Evolutionary conservation across 176 grass and related monocot genomes (phyloP).

Genomic region (Tuctoria greenei): DNA sequence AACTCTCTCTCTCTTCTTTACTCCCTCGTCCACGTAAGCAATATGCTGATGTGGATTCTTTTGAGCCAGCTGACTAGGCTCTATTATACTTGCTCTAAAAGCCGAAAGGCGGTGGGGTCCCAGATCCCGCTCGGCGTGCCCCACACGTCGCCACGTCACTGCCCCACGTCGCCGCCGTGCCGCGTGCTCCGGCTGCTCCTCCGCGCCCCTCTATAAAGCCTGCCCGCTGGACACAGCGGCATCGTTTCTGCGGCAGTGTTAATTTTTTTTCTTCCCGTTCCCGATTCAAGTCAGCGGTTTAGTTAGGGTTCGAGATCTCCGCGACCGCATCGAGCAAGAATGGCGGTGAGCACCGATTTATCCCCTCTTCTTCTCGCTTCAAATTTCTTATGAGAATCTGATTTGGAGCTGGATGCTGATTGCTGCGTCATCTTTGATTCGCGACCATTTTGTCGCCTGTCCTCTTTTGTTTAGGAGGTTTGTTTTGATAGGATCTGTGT

Average conservation of each 20-base stretch:
- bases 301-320: constrained; percentile 51
- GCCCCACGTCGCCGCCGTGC: constrained; percentile 3
- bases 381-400: not conserved
- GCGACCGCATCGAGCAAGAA: constrained; percentile 3
- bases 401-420: not conserved
- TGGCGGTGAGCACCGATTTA: constrained; percentile 38
- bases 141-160: constrained; percentile 36
- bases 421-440: constrained; percentile 15
- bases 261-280: constrained; percentile 32
- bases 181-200: constrained; percentile 28
- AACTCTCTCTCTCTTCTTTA: too few relatives aligned
- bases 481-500: not conserved
- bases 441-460: not conserved
- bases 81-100: too few relatives aligned
- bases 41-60: too few relatives aligned
- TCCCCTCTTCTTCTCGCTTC: not conserved
- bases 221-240: not conserved
- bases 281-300: constrained; percentile 43
- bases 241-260: not conserved
- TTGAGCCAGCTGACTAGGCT: too few relatives aligned
- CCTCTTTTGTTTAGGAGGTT: not conserved
- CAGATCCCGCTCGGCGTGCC: not conserved
- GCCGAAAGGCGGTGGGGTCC: constrained; percentile 4
- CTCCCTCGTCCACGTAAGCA: too few relatives aligned
- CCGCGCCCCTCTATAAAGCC: not conserved